Conservation (phyloP, 2,329 filamentous ascomycete species). For the Microcyclospora tardicrescens region DNA sequence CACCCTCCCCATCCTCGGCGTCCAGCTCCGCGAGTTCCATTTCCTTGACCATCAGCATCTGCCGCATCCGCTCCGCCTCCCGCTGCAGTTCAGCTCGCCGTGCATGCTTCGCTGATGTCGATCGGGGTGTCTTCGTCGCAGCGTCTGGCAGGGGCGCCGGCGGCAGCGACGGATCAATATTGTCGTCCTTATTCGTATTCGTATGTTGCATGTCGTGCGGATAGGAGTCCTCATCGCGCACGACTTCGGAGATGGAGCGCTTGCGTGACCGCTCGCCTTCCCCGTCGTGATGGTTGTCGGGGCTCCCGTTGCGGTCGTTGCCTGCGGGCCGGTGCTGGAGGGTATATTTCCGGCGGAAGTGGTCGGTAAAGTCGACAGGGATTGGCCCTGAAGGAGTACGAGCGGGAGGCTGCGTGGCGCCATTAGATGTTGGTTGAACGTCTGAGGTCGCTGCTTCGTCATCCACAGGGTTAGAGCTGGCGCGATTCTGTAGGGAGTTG, state of each 20-base stretch:
- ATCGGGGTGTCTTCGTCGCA: too few relatives aligned
- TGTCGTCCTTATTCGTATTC: constrained; percentile 10
- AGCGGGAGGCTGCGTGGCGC: background rate
- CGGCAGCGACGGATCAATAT: constrained; percentile 25
- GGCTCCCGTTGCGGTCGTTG: constrained; percentile 17
- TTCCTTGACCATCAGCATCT: constrained; percentile 60
- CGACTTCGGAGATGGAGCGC: constrained; percentile 48
- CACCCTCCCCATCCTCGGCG: constrained; percentile 4
- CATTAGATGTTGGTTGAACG: background rate
- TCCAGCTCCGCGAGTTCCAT: constrained; percentile 46
- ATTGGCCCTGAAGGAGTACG: constrained; percentile 14
- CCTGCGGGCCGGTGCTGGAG: constrained; percentile 1
- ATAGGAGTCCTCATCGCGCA: constrained; percentile 7
- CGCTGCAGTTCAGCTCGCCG: constrained; percentile 52
- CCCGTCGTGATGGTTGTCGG: constrained; percentile 55
- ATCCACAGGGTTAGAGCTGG: constrained; percentile 11
- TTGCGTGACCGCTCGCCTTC: constrained; percentile 37
- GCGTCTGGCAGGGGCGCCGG: background rate
- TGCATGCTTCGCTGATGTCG: constrained; percentile 39
- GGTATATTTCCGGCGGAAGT: constrained; percentile 9
- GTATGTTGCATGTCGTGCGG: constrained; percentile 11
- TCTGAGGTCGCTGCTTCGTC: background rate
- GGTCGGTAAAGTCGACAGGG: constrained; percentile 25
- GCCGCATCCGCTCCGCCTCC: constrained; percentile 65
- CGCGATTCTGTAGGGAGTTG: constrained; percentile 3